These are phyloP conservation scores for Dimocarpus longan DNA, from an alignment of 345 rosid species.

Conservation along the genomic window DNA sequence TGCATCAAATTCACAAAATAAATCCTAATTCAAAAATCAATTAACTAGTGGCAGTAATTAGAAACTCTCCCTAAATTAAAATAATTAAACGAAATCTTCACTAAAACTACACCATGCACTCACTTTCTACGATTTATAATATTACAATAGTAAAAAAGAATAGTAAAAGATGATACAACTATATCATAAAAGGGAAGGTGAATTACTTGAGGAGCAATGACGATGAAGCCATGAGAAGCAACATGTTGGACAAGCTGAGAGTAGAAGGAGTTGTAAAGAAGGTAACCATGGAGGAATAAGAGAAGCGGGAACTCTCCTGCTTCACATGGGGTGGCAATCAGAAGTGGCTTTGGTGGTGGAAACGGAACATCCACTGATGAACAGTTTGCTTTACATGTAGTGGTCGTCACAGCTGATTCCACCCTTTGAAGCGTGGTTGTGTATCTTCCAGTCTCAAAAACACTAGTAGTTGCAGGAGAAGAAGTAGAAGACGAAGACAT, in stretches of 20 bases:
- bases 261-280: slow-evolving; percentile 80
- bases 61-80: too few relatives aligned
- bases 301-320: slow-evolving; percentile 74
- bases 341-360: slow-evolving; percentile 68
- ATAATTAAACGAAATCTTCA: neutral
- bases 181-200: too few relatives aligned
- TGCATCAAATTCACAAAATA: too few relatives aligned
- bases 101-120: neutral
- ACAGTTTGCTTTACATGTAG: slow-evolving; percentile 19
- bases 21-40: too few relatives aligned
- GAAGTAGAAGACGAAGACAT: slow-evolving; percentile 24
- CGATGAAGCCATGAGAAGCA: slow-evolving; percentile 92
- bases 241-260: slow-evolving; percentile 84
- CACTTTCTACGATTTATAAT: neutral
- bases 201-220: slow-evolving; percentile 81
- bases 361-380: slow-evolving; percentile 30
- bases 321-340: slow-evolving; percentile 64
- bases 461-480: slow-evolving; percentile 27
- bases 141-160: neutral
- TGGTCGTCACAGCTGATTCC: slow-evolving; percentile 23
- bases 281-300: slow-evolving; percentile 81
- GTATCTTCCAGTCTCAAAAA: slow-evolving; percentile 51
- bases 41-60: too few relatives aligned
- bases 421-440: slow-evolving; percentile 40
- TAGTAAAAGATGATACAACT: neutral